These are phyloP conservation scores for Eimeria mitis DNA, from an alignment of 169 alveolate genomes.

Conservation along the genomic window DNA sequence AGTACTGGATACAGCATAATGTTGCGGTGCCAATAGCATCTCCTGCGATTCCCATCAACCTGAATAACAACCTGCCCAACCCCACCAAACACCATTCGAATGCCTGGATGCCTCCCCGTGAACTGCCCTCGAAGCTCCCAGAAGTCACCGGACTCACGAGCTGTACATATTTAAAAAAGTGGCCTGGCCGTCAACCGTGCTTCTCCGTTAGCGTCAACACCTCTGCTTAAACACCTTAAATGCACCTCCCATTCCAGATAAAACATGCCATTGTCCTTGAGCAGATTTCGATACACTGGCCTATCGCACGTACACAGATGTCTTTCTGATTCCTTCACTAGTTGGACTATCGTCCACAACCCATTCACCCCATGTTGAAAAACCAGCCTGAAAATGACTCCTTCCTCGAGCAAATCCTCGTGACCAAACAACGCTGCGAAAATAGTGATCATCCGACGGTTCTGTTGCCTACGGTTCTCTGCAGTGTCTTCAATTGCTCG, in stretches of 20 bases:
- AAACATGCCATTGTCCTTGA: not conserved
- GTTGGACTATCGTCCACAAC: not conserved
- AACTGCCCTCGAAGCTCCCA: not conserved
- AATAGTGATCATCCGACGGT: not conserved
- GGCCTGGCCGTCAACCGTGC: not conserved
- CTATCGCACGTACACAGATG: not conserved
- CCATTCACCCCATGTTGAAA: not conserved
- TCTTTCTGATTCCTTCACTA: not conserved
- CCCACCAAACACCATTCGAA: not conserved
- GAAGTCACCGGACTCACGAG: not conserved
- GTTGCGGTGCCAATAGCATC: not conserved
- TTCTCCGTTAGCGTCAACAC: not conserved
- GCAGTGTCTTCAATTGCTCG: not conserved
- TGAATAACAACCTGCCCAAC: not conserved
- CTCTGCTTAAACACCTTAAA: not conserved
- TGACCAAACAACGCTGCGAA: not conserved
- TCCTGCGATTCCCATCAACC: not conserved
- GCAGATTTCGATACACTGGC: not conserved
- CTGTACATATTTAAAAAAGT: not conserved
- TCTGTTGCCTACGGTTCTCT: not conserved
- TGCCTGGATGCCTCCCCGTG: not conserved
- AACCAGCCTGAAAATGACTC: not conserved
- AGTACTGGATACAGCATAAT: not conserved
- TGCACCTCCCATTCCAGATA: not conserved
- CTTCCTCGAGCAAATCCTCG: not conserved